Evolutionary conservation across 2,329 filamentous ascomycete genomes (phyloP).

Genomic region (Sarocladiaceae sp.): DNA sequence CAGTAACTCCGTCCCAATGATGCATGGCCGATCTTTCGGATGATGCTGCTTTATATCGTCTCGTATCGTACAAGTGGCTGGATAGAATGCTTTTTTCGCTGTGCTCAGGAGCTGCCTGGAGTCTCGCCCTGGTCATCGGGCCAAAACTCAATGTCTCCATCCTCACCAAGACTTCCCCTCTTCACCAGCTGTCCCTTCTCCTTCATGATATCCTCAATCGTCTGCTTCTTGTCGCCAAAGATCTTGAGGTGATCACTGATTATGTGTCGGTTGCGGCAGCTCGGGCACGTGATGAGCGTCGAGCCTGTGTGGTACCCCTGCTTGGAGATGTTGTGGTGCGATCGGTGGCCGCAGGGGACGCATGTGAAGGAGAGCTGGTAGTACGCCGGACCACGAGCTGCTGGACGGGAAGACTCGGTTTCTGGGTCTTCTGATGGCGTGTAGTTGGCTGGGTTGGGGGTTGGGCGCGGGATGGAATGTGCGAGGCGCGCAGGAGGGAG

Average conservation of each 20-base stretch:
- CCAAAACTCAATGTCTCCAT: slow-evolving; percentile 92
- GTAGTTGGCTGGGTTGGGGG: slow-evolving; percentile 10
- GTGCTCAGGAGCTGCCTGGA: slow-evolving; percentile 9
- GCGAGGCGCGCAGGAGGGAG: slow-evolving; percentile 20
- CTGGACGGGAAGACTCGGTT: slow-evolving; percentile 2
- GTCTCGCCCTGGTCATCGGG: slow-evolving; percentile 51
- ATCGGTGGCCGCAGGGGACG: slow-evolving; percentile 72
- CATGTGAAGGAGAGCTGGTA: slow-evolving; percentile 93
- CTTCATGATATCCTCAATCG: slow-evolving; percentile 70
- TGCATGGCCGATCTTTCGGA: not conserved
- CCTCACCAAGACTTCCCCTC: slow-evolving; percentile 62
- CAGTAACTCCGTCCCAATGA: slow-evolving; percentile 8
- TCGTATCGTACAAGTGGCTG: not conserved
- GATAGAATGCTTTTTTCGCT: not conserved
- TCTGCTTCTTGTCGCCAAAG: slow-evolving; percentile 62
- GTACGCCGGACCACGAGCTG: slow-evolving; percentile 44
- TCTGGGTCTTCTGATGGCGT: not conserved
- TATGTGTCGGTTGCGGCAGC: slow-evolving; percentile 79
- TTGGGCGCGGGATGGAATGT: slow-evolving; percentile 30
- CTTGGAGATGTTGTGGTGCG: slow-evolving; percentile 81
- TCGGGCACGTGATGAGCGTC: slow-evolving; percentile 80
- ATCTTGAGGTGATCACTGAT: slow-evolving; percentile 84
- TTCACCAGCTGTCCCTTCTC: slow-evolving; percentile 70
- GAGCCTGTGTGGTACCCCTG: slow-evolving; percentile 92
- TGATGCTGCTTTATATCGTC: not conserved